Conservation (phyloP, 345 rosid genomes). For the Leavenworthia alabamica region DNA sequence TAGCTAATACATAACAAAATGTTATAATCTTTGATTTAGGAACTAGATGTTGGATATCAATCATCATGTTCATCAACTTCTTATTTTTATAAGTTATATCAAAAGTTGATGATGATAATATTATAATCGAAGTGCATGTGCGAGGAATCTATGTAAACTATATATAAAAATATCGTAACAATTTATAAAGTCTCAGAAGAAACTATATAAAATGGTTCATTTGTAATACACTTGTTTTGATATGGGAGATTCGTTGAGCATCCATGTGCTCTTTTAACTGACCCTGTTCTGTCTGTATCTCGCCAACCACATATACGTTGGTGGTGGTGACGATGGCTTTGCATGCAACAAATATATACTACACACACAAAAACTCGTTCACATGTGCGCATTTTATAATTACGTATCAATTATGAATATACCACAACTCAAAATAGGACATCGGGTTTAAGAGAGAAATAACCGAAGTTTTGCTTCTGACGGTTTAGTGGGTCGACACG, state of each 20-base stretch:
- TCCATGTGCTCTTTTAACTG: slow-evolving; percentile 30
- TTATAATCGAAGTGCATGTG: slow-evolving; percentile 15
- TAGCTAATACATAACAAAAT: not conserved
- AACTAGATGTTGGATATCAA: not conserved
- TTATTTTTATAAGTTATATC: not conserved
- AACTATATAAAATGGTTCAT: slow-evolving; percentile 1
- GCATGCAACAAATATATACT: not conserved
- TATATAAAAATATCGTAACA: not conserved
- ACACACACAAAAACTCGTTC: not conserved
- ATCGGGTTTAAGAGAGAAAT: not conserved
- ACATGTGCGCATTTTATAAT: not conserved
- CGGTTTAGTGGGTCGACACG: too few relatives aligned
- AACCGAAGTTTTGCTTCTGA: not conserved
- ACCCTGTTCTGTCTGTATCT: slow-evolving; percentile 29
- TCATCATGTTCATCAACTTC: not conserved
- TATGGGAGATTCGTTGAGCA: slow-evolving; percentile 27
- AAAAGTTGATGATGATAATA: not conserved
- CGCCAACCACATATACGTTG: slow-evolving; percentile 27
- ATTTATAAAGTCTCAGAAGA: not conserved
- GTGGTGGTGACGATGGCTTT: not conserved
- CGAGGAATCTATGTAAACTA: not conserved
- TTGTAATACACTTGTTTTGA: slow-evolving; percentile 26
- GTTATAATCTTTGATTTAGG: not conserved
- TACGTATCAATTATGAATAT: not conserved
- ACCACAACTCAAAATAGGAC: not conserved